phyloP scores from a whole-genome alignment of 805 yeast species.

The Torulaspora quercuum region DNA sequence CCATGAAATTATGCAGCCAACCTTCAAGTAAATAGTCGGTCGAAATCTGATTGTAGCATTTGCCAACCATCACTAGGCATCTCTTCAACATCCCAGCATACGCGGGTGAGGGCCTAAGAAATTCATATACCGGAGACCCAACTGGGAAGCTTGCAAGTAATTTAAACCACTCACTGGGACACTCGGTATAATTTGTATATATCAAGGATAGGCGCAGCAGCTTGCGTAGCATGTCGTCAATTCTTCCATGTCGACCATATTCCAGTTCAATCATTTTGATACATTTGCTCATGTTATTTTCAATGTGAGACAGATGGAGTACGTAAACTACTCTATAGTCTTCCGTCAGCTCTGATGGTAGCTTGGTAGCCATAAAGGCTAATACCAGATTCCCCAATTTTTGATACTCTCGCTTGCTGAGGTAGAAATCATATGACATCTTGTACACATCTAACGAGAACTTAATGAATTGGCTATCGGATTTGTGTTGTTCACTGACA shows the following conservation, averaged over 20 bases:
- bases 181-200: conserved; percentile 6
- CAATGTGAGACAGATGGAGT: conserved; percentile 23
- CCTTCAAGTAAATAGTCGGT: conserved; percentile 11
- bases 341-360: conserved; percentile 11
- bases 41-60: conserved; percentile 26
- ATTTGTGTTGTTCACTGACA: conserved; percentile 10
- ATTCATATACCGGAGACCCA: conserved; percentile 7
- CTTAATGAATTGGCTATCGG: conserved; percentile 16
- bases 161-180: conserved; percentile 14
- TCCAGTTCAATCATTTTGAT: conserved; percentile 6
- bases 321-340: conserved; percentile 15
- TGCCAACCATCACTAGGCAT: conserved; percentile 12
- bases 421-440: conserved; percentile 19
- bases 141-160: conserved; percentile 7
- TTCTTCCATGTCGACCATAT: background rate
- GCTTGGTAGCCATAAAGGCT: conserved; percentile 16
- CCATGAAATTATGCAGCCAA: conserved; percentile 18
- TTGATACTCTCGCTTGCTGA: conserved; percentile 13
- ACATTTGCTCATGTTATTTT: conserved; percentile 18
- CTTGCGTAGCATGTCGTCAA: background rate
- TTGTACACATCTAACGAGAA: conserved; percentile 21
- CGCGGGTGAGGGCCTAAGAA: conserved; percentile 16
- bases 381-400: conserved; percentile 20
- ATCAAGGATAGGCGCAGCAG: conserved; percentile 11
- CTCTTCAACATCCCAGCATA: conserved; percentile 19